These are phyloP conservation scores for Primulina eburnea DNA, from an alignment of 257 asterid species.

Conservation along the genomic window DNA sequence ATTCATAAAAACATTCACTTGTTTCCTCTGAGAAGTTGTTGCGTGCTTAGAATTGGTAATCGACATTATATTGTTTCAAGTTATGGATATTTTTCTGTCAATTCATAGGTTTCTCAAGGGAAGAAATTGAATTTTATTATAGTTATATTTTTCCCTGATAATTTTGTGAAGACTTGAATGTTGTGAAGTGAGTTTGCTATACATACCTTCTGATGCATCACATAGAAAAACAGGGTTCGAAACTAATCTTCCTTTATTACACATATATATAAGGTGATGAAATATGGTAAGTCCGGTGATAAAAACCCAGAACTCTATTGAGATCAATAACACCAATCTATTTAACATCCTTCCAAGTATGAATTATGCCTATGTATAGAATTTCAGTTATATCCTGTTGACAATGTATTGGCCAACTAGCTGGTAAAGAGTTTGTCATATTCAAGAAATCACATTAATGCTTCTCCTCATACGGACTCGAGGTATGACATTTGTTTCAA, in stretches of 20 bases:
- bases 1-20: neutral
- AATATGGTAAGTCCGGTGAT: neutral
- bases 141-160: neutral
- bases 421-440: neutral
- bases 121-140: no score
- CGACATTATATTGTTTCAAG: neutral
- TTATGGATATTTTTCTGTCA: neutral
- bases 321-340: neutral
- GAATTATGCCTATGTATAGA: neutral
- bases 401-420: neutral
- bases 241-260: neutral
- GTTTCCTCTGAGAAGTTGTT: neutral
- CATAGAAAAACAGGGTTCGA: neutral
- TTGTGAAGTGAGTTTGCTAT: neutral
- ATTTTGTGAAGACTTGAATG: neutral
- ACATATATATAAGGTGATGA: neutral
- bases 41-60: neutral
- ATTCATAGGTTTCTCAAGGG: neutral
- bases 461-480: neutral
- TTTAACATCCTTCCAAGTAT: neutral
- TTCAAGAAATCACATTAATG: neutral
- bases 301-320: neutral
- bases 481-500: neutral
- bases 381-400: neutral
- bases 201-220: neutral